Evolutionary conservation across 495 filamentous ascomycete species (phyloP).

Genomic region (Talaromyces liani): DNA sequence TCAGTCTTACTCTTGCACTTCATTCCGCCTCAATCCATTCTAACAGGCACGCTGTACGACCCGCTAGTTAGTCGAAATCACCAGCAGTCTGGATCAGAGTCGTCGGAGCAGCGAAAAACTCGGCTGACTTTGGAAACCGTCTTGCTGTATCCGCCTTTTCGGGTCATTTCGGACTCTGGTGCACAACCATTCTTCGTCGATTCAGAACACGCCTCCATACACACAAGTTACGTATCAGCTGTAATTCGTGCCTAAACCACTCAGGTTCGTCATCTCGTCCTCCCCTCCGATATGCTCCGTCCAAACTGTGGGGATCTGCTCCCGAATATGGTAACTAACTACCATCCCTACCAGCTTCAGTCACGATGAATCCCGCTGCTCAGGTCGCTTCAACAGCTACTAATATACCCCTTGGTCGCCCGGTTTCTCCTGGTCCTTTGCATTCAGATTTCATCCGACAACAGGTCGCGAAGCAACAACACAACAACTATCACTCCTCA

Average conservation of each 20-base stretch:
- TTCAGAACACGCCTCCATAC: background rate
- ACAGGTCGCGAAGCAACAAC: conserved; percentile 51
- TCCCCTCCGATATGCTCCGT: conserved; percentile 6
- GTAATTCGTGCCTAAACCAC: conserved; percentile 2
- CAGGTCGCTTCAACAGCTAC: conserved; percentile 25
- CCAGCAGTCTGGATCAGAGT: background rate
- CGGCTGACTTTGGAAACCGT: background rate
- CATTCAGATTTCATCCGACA: conserved; percentile 52
- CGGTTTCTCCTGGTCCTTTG: conserved; percentile 43
- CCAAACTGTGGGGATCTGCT: conserved; percentile 1
- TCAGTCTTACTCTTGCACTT: background rate
- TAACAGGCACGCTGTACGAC: background rate
- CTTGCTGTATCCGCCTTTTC: conserved; percentile 1
- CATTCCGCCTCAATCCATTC: background rate
- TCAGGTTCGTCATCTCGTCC: conserved; percentile 4
- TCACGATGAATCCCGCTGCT: conserved; percentile 29
- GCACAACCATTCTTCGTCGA: background rate
- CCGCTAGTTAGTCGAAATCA: background rate
- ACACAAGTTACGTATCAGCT: background rate
- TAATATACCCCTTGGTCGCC: conserved; percentile 36
- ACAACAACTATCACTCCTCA: conserved; percentile 57
- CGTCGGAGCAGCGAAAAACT: background rate
- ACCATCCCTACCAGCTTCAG: background rate
- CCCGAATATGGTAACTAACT: conserved; percentile 1
- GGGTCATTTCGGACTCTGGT: conserved; percentile 8